Base-by-base conservation (phyloP, 352 stramenopile genomes). In the Globisporangium spinosum region DNA sequence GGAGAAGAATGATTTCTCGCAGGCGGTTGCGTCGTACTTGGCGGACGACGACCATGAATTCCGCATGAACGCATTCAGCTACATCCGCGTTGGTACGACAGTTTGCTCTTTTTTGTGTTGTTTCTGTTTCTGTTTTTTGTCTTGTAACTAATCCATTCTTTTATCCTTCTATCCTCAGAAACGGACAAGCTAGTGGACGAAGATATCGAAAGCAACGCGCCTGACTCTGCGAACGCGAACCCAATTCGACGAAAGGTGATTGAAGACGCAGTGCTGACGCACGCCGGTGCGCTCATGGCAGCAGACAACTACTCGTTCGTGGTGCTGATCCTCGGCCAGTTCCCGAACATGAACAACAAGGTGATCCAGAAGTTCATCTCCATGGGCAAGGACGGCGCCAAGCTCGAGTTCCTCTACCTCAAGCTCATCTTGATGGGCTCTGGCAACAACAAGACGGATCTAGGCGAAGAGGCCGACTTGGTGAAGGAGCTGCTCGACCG, bases 291-390 rank as follows among this genome's bases (percentile, higher is more conserved):
- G 27, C 76, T 98, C 7, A 86, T 98, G 70, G 87, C 95, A 57
- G 87, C 96, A 7, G 92, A 98, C 65, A 79, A 82, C 38, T 90
- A 93, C 63, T 78, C 89, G 20, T 95, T 97, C 51, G 83, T 98
- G 57, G 84, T 90, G n/a, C 65, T 94, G 34, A 90, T 96, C 58
- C 62, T 93, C 54, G 91, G 95, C 40, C 85, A 94, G 56, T 94
- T 98, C 69, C 80, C 74, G 53, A 90, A 78, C 65, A 65, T 93
- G 70, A 94, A 95, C 75, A 93, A 90, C 68, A 90, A 87, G 65
- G 76, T 95, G 27, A 95, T 95, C 56, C 80, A 91, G 67, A 85
- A 89, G 54, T 94, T 95, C 69, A 51, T 92, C 25, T 84, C 79
- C 12, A 91, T 95, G 83, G 85, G 84, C 57, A 94, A 92, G 65